phyloP scores from a whole-genome alignment of 2,329 filamentous ascomycete genomes.

The Colletotrichum liriopes region DNA sequence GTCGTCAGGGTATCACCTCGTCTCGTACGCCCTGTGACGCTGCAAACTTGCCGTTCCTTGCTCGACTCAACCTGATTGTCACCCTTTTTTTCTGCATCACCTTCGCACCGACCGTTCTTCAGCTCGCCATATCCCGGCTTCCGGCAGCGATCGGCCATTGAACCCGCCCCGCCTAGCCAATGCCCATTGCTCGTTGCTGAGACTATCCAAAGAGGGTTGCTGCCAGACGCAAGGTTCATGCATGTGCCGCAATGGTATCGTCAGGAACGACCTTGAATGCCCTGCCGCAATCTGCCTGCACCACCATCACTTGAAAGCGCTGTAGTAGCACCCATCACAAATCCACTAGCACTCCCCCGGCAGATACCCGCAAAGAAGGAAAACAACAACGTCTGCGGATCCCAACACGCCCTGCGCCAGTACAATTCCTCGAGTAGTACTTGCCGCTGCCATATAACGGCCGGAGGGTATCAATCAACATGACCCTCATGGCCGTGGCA shows the following conservation, averaged over 20 bases:
- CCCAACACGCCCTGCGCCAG: constrained; percentile 12
- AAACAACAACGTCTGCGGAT: not conserved
- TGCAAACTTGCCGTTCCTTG: constrained; percentile 25
- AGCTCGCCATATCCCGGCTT: constrained; percentile 31
- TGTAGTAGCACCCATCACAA: constrained; percentile 43
- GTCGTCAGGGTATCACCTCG: constrained; percentile 37
- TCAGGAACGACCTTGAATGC: constrained; percentile 38
- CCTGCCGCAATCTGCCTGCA: constrained; percentile 35
- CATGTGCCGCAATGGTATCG: constrained; percentile 43
- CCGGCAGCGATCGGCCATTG: constrained; percentile 30
- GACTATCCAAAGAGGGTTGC: constrained; percentile 31
- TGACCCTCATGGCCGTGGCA: constrained; percentile 45
- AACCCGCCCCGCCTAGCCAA: constrained; percentile 34
- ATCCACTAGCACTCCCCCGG: constrained; percentile 42
- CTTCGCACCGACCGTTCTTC: constrained; percentile 41
- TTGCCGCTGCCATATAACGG: constrained; percentile 40
- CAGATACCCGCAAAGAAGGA: constrained; percentile 11
- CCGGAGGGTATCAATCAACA: constrained; percentile 35
- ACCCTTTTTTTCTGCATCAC: constrained; percentile 25
- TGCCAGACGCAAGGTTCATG: constrained; percentile 42
- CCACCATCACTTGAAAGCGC: constrained; percentile 40
- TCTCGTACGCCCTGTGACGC: constrained; percentile 34
- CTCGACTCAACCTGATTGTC: constrained; percentile 30
- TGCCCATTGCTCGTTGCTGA: constrained; percentile 23
- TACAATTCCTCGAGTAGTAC: constrained; percentile 14